These are phyloP conservation scores for Trichocomaceae sp. DNA, from an alignment of 2,329 filamentous ascomycete species.

Conservation along the genomic window DNA sequence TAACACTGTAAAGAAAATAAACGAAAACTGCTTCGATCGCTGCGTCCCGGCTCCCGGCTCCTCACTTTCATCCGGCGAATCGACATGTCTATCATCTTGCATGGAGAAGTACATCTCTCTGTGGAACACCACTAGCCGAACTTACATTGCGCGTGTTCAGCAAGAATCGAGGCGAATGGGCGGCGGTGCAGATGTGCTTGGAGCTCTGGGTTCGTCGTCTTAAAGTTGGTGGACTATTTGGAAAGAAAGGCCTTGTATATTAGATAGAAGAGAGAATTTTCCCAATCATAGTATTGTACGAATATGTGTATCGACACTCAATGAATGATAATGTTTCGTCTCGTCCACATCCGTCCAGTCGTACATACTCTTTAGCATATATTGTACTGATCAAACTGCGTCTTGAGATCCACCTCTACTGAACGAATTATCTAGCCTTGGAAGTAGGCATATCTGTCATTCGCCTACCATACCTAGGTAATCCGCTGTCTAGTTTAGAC, in stretches of 20 bases:
- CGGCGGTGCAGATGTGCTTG: conserved; percentile 21
- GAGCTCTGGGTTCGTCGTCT: background rate
- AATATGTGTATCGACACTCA: background rate
- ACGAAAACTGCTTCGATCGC: conserved; percentile 72
- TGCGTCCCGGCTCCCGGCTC: conserved; percentile 64
- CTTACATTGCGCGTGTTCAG: conserved; percentile 54
- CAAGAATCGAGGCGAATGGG: conserved; percentile 51
- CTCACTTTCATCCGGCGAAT: conserved; percentile 61
- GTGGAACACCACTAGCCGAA: conserved; percentile 67
- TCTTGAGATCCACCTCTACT: background rate
- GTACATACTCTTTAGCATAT: background rate
- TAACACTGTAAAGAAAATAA: conserved; percentile 57
- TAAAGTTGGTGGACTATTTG: too few species aligned
- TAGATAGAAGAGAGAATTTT: background rate
- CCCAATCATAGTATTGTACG: background rate
- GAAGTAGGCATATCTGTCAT: too few species aligned
- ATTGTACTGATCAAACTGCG: background rate
- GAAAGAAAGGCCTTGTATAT: background rate
- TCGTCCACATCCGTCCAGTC: too few species aligned
- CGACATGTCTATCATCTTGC: conserved; percentile 65
- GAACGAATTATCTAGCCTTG: background rate
- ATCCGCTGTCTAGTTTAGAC: background rate
- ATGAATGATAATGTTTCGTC: background rate
- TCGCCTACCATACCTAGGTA: background rate
- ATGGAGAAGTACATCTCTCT: conserved; percentile 80